phyloP scores from a whole-genome alignment of 768 basidiomycete genomes.

The Leccinum disarticulatum region DNA sequence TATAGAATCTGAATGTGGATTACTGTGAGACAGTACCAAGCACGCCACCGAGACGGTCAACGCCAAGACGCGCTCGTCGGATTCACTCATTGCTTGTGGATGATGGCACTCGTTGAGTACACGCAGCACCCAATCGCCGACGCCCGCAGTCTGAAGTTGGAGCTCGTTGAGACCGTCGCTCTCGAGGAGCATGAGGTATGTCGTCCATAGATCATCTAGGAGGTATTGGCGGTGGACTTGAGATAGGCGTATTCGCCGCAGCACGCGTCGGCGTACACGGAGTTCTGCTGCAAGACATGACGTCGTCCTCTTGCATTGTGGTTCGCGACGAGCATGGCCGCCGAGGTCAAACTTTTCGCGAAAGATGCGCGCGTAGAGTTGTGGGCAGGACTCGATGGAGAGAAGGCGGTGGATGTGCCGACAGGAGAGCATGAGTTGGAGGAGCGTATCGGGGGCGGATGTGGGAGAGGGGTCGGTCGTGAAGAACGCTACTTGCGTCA shows the following conservation, averaged over 20 bases:
- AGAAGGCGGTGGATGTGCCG: conserved; percentile 46
- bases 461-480: conserved; percentile 39
- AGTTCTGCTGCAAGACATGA: conserved; percentile 49
- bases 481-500: conserved; percentile 54
- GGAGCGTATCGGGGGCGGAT: conserved; percentile 42
- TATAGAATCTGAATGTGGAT: conserved; percentile 29
- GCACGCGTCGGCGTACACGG: conserved; percentile 43
- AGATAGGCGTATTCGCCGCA: conserved; percentile 45
- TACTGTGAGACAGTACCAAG: conserved; percentile 38
- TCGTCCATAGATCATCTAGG: conserved; percentile 53
- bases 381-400: conserved; percentile 42
- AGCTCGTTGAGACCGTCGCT: conserved; percentile 47
- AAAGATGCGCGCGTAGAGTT: conserved; percentile 59
- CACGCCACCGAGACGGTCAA: conserved; percentile 34
- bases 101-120: conserved; percentile 21
- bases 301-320: conserved; percentile 36
- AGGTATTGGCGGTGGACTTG: conserved; percentile 31
- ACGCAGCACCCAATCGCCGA: conserved; percentile 33
- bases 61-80: conserved; percentile 19
- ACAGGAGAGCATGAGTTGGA: conserved; percentile 46
- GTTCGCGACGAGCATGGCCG: conserved; percentile 23
- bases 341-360: conserved; percentile 46
- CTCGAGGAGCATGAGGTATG: conserved; percentile 62
- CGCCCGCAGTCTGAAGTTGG: conserved; percentile 43
- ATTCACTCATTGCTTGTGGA: conserved; percentile 6